phyloP scores from a whole-genome alignment of 1,284 basidiomycete genomes.

The Boletus hoseneyae region DNA sequence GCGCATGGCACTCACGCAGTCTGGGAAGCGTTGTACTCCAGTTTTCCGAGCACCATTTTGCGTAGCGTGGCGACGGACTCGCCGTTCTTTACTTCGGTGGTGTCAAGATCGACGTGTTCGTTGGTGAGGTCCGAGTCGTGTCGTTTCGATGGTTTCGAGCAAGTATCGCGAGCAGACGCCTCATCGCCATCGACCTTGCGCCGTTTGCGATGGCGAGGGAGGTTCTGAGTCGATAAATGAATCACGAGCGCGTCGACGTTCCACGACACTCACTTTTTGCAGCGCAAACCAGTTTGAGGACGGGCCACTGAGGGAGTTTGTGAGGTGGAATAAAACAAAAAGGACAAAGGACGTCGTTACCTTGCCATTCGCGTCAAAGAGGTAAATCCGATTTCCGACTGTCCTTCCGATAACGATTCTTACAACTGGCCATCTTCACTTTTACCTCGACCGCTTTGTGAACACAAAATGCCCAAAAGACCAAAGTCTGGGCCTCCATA shows the following conservation, averaged over 20 bases:
- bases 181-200: conserved; percentile 28
- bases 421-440: too few species aligned
- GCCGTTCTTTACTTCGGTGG: conserved; percentile 38
- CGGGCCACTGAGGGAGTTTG: conserved; percentile 17
- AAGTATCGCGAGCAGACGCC: neutral
- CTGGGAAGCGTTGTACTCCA: conserved; percentile 41
- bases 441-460: neutral
- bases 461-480: conserved; percentile 17
- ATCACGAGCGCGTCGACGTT: neutral
- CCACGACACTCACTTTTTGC: conserved; percentile 38
- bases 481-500: conserved; percentile 30
- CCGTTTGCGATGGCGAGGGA: conserved; percentile 28
- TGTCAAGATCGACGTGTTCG: conserved; percentile 24
- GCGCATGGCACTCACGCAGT: conserved; percentile 39
- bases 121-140: neutral
- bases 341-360: conserved; percentile 16
- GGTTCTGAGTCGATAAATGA: conserved; percentile 2
- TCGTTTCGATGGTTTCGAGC: neutral
- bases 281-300: conserved; percentile 53
- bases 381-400: conserved; percentile 16
- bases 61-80: conserved; percentile 47
- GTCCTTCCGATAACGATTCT: conserved; percentile 1
- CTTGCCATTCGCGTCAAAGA: conserved; percentile 4
- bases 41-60: conserved; percentile 50
- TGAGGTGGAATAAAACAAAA: conserved; percentile 1